These are phyloP conservation scores for Trametes punicea DNA, from an alignment of 768 basidiomycete genomes.

Conservation along the genomic window DNA sequence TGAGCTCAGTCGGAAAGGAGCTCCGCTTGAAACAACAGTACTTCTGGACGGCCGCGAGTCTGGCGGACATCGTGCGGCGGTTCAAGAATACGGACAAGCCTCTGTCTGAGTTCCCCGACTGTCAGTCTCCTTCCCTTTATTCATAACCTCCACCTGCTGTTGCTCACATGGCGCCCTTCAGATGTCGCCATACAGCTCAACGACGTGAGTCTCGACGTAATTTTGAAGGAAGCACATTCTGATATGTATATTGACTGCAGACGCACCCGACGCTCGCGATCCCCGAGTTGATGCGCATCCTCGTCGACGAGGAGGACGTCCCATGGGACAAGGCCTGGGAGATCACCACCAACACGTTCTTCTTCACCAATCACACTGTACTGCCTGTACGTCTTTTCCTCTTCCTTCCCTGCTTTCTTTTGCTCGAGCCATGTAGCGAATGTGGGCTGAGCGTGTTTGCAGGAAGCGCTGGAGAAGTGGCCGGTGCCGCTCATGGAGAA, in stretches of 20 bases:
- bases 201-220: slow-evolving; percentile 51
- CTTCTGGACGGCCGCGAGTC: slow-evolving; percentile 88
- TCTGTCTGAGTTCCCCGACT: slow-evolving; percentile 78
- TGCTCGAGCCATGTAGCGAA: no score
- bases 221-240: no score
- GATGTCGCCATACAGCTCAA: slow-evolving; percentile 94
- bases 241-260: slow-evolving; percentile 35
- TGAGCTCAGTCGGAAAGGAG: slow-evolving; percentile 69
- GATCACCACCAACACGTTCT: slow-evolving; percentile 87
- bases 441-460: not conserved
- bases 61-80: slow-evolving; percentile 86
- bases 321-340: slow-evolving; percentile 83
- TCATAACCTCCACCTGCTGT: not conserved
- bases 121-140: slow-evolving; percentile 38
- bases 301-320: slow-evolving; percentile 89
- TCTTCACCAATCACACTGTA: slow-evolving; percentile 95
- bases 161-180: slow-evolving; percentile 27
- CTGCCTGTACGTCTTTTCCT: slow-evolving; percentile 57
- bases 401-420: no score
- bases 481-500: slow-evolving; percentile 81
- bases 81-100: slow-evolving; percentile 88
- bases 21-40: slow-evolving; percentile 95
- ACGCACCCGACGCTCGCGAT: slow-evolving; percentile 96
- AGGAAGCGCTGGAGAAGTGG: slow-evolving; percentile 93
- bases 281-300: slow-evolving; percentile 90